Conservation (phyloP, 257 asterid species). For the Cinchona pubescens region DNA sequence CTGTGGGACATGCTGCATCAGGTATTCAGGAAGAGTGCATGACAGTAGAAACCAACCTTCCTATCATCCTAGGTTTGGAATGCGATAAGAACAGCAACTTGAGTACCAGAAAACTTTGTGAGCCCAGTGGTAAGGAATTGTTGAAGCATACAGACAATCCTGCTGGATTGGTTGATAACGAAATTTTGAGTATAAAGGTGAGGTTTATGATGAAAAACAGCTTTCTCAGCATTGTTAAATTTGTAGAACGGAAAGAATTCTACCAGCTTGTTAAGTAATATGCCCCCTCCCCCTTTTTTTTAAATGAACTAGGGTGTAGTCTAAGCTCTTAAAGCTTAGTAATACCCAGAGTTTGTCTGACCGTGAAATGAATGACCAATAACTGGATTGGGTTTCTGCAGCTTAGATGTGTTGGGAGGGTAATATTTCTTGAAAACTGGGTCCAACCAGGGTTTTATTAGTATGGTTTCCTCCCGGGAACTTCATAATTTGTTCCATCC, state of each 20-base stretch:
- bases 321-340: not conserved
- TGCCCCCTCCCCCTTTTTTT: not conserved
- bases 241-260: not conserved
- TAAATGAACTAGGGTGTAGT: not conserved
- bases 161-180: constrained; percentile 28
- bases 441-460: not conserved
- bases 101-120: constrained; percentile 24
- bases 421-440: not conserved
- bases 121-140: constrained; percentile 25
- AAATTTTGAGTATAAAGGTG: constrained; percentile 34
- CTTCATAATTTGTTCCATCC: not conserved
- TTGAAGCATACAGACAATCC: constrained; percentile 27
- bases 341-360: not conserved
- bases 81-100: constrained; percentile 44
- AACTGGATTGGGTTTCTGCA: not conserved
- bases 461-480: not conserved
- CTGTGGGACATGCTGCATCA: constrained; percentile 33
- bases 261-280: not conserved
- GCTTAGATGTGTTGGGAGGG: not conserved
- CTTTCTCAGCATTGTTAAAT: not conserved
- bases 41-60: constrained; percentile 28
- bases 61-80: constrained; percentile 60
- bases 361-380: too few species aligned
- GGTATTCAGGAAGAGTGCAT: constrained; percentile 30
- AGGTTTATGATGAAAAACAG: constrained; percentile 15